phyloP scores from a whole-genome alignment of 495 filamentous ascomycete genomes.

The Aspergillus egyptiacus region DNA sequence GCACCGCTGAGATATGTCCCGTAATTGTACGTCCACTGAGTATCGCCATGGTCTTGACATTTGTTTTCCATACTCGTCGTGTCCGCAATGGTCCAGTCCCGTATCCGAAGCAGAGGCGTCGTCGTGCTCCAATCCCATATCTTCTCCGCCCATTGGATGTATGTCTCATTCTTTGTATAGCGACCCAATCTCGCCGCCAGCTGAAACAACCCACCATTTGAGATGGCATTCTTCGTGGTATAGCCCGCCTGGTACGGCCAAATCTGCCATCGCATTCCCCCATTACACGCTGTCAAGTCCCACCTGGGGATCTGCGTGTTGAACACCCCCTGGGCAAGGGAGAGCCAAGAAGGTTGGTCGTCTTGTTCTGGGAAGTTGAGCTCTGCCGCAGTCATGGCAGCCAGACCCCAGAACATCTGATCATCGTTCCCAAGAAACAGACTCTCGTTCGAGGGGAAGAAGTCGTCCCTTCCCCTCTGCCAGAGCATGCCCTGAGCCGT shows the following conservation, averaged over 20 bases:
- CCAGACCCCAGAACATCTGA: conserved; percentile 76
- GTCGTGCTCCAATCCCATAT: conserved; percentile 62
- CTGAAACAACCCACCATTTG: conserved; percentile 76
- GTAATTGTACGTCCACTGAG: conserved; percentile 74
- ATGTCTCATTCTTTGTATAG: conserved; percentile 72
- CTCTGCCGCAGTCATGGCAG: conserved; percentile 68
- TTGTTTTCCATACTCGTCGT: conserved; percentile 52
- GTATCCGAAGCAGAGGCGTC: conserved; percentile 48
- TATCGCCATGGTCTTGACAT: conserved; percentile 54
- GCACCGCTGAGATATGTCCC: conserved; percentile 68
- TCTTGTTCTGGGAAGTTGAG: conserved; percentile 61
- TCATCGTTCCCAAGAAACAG: conserved; percentile 61
- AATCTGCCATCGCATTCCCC: conserved; percentile 83
- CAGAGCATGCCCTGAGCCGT: conserved; percentile 57
- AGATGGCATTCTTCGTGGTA: conserved; percentile 73
- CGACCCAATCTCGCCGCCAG: conserved; percentile 68
- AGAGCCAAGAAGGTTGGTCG: conserved; percentile 53
- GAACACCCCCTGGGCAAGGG: conserved; percentile 55
- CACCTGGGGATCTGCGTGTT: conserved; percentile 64
- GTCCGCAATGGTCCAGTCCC: conserved; percentile 57
- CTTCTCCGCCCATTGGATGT: conserved; percentile 67
- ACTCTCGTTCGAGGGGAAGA: conserved; percentile 52
- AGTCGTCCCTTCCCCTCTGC: conserved; percentile 64
- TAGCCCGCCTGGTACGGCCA: conserved; percentile 76
- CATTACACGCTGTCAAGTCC: conserved; percentile 60